A percentile compares a stretch with the other conserved stretches of the same genome.
phyloP scores from a whole-genome alignment of 768 basidiomycete species.

The Sporobolomyces phaffii region DNA sequence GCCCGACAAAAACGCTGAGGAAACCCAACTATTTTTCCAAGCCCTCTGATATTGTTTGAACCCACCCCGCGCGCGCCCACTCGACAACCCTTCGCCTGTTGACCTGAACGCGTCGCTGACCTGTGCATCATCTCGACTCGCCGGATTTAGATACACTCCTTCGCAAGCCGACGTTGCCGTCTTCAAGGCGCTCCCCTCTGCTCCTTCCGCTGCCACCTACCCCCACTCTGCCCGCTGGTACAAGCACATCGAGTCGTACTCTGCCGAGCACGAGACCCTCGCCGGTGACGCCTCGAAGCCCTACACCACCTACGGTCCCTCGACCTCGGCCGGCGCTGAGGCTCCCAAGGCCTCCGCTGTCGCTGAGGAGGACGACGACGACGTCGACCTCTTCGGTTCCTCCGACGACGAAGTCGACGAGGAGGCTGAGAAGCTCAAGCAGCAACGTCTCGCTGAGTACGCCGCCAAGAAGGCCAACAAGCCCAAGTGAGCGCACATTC shows the following conservation, averaged over 20 bases:
- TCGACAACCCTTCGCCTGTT: constrained; percentile 21
- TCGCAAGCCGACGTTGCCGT: constrained; percentile 92
- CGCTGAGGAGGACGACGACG: constrained; percentile 61
- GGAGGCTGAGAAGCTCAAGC: constrained; percentile 80
- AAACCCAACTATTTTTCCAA: constrained; percentile 55
- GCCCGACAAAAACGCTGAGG: constrained; percentile 67
- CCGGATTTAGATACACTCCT: constrained; percentile 81
- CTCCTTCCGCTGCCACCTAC: constrained; percentile 60
- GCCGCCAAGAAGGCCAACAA: constrained; percentile 87
- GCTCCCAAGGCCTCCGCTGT: constrained; percentile 46
- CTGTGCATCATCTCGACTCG: too few species aligned
- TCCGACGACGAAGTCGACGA: constrained; percentile 75
- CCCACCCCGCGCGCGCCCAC: too few species aligned
- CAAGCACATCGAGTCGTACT: constrained; percentile 83
- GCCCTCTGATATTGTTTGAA: constrained; percentile 79
- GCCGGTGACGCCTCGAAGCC: constrained; percentile 79
- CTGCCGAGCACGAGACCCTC: constrained; percentile 67
- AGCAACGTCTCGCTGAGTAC: constrained; percentile 88
- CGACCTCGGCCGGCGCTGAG: constrained; percentile 52
- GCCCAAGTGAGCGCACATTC: constrained; percentile 57
- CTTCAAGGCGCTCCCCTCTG: constrained; percentile 68
- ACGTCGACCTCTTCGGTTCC: constrained; percentile 80
- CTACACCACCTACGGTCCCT: constrained; percentile 61
- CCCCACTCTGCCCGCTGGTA: constrained; percentile 87
- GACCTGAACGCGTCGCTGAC: not conserved